Base-by-base conservation (phyloP, 2,329 filamentous ascomycete genomes). In the Fusarium sp. region DNA sequence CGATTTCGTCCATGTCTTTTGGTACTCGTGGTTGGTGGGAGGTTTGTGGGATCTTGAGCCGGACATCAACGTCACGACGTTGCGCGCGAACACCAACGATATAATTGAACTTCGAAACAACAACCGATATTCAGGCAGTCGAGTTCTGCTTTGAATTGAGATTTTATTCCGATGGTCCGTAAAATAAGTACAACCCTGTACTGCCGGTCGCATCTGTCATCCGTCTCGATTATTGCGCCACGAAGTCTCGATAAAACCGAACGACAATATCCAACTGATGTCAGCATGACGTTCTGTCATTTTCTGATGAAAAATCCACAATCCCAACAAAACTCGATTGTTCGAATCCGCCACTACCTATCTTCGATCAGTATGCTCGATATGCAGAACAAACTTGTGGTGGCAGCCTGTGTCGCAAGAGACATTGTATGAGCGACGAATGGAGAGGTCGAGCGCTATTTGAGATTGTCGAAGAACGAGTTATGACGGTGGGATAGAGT, bases 1-100 rank as follows among this genome's bases (percentile, higher is more conserved):
- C 69, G 45, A 66, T 65, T 68, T 49, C 57, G 47, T 70, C 55
- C 40, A 65, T 74, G 48, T 73, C 69, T 60, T 59, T 59, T 72
- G 71, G 60, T 53, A 61, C 46, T 62, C 53, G 55, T 55, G 61
- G 65, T 59, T 65, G 61, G 65, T 58, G 64, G 60, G 57, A 71
- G 61, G 63, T 51, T 64, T 65, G 67, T 70, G 67, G 51, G 59
- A 65, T 57, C 30, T 46, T 55, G 52, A 46, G 57, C 49, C 54
- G 52, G 32, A 49, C 49, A 69, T 65, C 64, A 65, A 34, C 67
- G 37, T 57, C 40, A 69, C 63, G 40, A 51, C 57, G 27, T 61
- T 45, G 64, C 67, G 67, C 64, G 47, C 67, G 45, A 45, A 24
- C 30, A 32, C 40, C 32, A 45, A 45, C 61, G 53, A 58, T n/a